Percentiles rank a stretch among this genome's conserved stretches.
Conservation (phyloP, 805 yeast genomes). For the Metschnikowia borealis region DNA sequence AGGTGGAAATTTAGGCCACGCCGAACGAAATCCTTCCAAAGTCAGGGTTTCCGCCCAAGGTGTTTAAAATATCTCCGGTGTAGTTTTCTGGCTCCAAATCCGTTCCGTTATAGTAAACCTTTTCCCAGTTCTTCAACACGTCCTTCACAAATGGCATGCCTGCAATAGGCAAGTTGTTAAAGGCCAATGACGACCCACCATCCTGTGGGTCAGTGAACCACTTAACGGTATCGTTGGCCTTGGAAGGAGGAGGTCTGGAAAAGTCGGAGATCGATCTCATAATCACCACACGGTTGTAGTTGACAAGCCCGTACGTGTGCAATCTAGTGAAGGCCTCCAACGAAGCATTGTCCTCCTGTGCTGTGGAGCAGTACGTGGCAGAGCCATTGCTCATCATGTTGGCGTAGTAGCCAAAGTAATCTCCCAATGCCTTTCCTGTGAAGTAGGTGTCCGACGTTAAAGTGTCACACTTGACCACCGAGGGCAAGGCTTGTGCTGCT, state of each 20-base stretch:
- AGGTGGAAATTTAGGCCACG: conserved; percentile 24
- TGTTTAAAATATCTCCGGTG: conserved; percentile 57
- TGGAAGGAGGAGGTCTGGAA: conserved; percentile 47
- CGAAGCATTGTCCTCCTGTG: conserved; percentile 66
- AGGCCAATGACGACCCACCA: conserved; percentile 50
- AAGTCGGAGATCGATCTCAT: conserved; percentile 63
- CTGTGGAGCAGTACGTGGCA: conserved; percentile 56
- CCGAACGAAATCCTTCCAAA: conserved; percentile 30
- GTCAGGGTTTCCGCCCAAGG: conserved; percentile 46
- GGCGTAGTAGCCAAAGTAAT: conserved; percentile 48
- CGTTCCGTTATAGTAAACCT: conserved; percentile 28
- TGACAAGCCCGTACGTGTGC: conserved; percentile 51
- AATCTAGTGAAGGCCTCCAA: conserved; percentile 56
- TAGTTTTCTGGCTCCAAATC: conserved; percentile 46
- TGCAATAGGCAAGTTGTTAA: conserved; percentile 50
- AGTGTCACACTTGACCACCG: conserved; percentile 52
- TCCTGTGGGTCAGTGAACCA: conserved; percentile 48
- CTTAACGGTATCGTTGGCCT: conserved; percentile 41
- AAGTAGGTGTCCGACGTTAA: conserved; percentile 60
- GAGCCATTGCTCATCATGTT: conserved; percentile 53
- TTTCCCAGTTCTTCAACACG: conserved; percentile 47
- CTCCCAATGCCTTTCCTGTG: conserved; percentile 49
- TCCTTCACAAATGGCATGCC: conserved; percentile 54
- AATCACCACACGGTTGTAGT: conserved; percentile 53
- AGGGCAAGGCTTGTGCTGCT: conserved; percentile 49